A percentile compares a stretch with the other conserved stretches of the same genome.
phyloP scores from a whole-genome alignment of 2,329 filamentous ascomycete species.

The Venturia carpophila region DNA sequence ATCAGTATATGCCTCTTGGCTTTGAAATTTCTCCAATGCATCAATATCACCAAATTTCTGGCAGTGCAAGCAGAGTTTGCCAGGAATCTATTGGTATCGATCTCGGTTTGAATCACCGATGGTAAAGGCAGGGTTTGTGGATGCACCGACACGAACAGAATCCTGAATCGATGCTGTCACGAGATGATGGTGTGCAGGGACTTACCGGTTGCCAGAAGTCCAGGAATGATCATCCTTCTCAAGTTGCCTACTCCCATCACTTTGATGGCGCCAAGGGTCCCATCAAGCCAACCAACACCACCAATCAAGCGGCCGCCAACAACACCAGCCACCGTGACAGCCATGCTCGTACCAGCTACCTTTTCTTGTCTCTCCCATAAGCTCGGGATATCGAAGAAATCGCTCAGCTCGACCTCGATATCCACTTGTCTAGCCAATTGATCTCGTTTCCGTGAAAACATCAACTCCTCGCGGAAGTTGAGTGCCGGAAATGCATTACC shows the following conservation, averaged over 20 bases:
- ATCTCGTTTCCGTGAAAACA: conserved; percentile 84
- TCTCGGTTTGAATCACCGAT: background rate
- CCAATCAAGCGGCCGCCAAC: conserved; percentile 75
- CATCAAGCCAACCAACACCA: conserved; percentile 82
- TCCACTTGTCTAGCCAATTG: conserved; percentile 76
- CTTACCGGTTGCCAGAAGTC: conserved; percentile 71
- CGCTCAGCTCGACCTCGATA: conserved; percentile 77
- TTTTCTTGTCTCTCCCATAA: conserved; percentile 90
- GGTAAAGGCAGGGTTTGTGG: background rate
- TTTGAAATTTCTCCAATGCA: background rate
- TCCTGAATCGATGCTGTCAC: background rate
- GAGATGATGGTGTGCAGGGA: conserved; percentile 22
- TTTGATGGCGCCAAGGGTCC: conserved; percentile 71
- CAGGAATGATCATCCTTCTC: conserved; percentile 71
- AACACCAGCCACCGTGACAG: conserved; percentile 81
- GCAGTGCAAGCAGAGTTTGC: background rate
- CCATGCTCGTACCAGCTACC: conserved; percentile 87
- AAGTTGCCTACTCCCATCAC: conserved; percentile 75
- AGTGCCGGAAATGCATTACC: conserved; percentile 80
- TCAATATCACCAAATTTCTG: background rate
- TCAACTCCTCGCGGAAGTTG: conserved; percentile 81
- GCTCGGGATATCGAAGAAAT: conserved; percentile 84
- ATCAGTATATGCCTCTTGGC: conserved; percentile 4
- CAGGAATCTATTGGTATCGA: background rate
- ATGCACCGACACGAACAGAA: too few relatives aligned